Evolutionary conservation across 495 filamentous ascomycete genomes (phyloP).

Genomic region (Hyaloscypha hepaticicola): DNA sequence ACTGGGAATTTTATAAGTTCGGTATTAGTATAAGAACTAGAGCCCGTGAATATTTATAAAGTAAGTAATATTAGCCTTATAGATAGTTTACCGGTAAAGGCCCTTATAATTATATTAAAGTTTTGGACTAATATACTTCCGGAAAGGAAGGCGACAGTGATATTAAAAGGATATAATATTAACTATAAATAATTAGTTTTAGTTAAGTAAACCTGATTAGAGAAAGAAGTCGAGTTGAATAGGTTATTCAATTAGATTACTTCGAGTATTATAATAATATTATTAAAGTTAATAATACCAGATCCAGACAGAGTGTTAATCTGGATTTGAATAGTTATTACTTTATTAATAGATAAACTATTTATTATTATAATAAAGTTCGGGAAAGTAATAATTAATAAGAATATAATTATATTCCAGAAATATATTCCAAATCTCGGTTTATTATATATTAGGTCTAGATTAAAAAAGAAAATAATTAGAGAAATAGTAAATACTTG

Average conservation of each 20-base stretch:
- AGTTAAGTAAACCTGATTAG: neutral
- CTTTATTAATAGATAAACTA: neutral
- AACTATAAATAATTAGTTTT: too few species aligned
- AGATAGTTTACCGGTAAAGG: neutral
- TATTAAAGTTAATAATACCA: neutral
- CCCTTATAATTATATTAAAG: neutral
- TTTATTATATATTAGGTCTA: too few species aligned
- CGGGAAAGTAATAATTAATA: too few species aligned
- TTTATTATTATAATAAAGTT: neutral
- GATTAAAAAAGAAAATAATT: too few species aligned
- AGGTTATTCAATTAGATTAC: neutral
- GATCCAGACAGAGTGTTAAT: neutral
- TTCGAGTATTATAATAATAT: neutral
- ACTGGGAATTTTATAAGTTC: too few species aligned
- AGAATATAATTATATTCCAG: too few species aligned
- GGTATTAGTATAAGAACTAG: too few species aligned
- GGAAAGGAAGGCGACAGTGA: too few species aligned
- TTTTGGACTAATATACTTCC: neutral
- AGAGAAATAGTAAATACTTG: too few species aligned
- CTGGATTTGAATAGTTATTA: neutral
- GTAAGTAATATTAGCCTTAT: neutral
- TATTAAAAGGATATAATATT: too few species aligned
- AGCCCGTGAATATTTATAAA: too few species aligned
- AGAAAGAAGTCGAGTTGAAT: neutral
- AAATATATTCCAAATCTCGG: too few species aligned